Base-by-base conservation (phyloP, 2,329 filamentous ascomycete genomes). In the Dendryphion nanum region DNA sequence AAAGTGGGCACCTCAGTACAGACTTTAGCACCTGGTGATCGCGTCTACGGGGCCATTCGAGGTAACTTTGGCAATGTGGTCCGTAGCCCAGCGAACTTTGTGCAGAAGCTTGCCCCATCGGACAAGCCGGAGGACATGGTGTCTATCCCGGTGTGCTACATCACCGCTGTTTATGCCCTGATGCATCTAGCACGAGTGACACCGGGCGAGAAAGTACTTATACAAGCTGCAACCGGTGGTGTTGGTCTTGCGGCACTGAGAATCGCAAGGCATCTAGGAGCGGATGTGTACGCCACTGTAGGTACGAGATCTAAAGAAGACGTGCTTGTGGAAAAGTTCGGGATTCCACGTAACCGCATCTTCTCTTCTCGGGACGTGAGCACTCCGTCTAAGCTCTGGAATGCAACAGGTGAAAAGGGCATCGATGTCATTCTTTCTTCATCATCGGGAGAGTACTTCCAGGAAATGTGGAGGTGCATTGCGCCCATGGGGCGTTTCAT, bases 401-500 rank as follows among this genome's bases (percentile, higher is more conserved):
- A 38, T 5, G 40, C 41, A n/a, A 51, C 51, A 13, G 14, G 41
- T 26, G 41, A 60, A 45, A 6, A 30, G 7, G 66, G 66, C 3
- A 59, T 67, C 3, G 59, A 67, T 40, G 44, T 67, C 1, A 47
- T 59, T 2, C 40, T 68, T 12, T 67, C 64, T 38, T 50, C 50
- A 64, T 64, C 0, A 69, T 64, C 0, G 76, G 69, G 71, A 7
- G 12, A 18, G 13, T 21, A 30, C 17, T 8, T 16, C 21, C 30
- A 18, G 20, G 32, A 40, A n/a, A 30, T 13, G 18, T 55, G 46
- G 50, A 40, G 60, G 4, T 73, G 69, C 29, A 55, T 77, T 0
- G 72, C 72, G 0, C 13, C 46, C 12, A 40, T 26, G 4, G 57
- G 57, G 2, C 37, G 16, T 0, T 34, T 58, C 26, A 36, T 60